Evolutionary conservation across 2,329 filamentous ascomycete species (phyloP).

Genomic region (Cercospora sp.): DNA sequence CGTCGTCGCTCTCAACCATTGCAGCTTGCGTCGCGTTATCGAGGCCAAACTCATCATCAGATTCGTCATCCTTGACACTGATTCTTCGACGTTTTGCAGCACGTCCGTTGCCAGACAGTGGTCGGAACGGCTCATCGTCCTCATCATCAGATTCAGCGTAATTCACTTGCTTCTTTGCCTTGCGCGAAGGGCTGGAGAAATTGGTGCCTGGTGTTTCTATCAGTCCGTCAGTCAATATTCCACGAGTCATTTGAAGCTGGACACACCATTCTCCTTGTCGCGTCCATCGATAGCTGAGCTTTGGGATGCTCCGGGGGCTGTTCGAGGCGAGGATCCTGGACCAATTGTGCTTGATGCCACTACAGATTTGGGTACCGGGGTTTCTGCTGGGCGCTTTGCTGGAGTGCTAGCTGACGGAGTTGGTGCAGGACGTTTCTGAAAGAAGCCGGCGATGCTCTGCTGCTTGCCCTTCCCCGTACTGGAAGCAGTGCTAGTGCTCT

Average conservation of each 20-base stretch:
- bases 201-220: slow-evolving; percentile 50
- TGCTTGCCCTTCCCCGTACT: slow-evolving; percentile 55
- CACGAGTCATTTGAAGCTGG: neutral
- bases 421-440: slow-evolving; percentile 57
- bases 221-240: slow-evolving; percentile 45
- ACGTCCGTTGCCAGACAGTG: slow-evolving; percentile 50
- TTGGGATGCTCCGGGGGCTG: slow-evolving; percentile 34
- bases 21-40: slow-evolving; percentile 59
- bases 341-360: slow-evolving; percentile 23
- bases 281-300: slow-evolving; percentile 54
- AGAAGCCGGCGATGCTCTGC: slow-evolving; percentile 76
- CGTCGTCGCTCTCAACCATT: slow-evolving; percentile 59
- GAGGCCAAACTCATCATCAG: slow-evolving; percentile 68
- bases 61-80: slow-evolving; percentile 64
- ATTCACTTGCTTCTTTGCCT: slow-evolving; percentile 68
- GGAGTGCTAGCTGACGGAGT: slow-evolving; percentile 50
- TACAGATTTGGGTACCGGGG: neutral
- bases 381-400: slow-evolving; percentile 36
- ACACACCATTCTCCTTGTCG: slow-evolving; percentile 56
- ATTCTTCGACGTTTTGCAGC: slow-evolving; percentile 61
- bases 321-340: slow-evolving; percentile 24
- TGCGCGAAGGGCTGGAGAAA: slow-evolving; percentile 74
- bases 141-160: slow-evolving; percentile 84
- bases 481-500: slow-evolving; percentile 46
- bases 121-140: slow-evolving; percentile 69